Evolutionary conservation across 2,329 filamentous ascomycete species (phyloP), one percentile per base, ranked within the genome.

Genomic region (Beauveria pseudobassiana): DNA sequence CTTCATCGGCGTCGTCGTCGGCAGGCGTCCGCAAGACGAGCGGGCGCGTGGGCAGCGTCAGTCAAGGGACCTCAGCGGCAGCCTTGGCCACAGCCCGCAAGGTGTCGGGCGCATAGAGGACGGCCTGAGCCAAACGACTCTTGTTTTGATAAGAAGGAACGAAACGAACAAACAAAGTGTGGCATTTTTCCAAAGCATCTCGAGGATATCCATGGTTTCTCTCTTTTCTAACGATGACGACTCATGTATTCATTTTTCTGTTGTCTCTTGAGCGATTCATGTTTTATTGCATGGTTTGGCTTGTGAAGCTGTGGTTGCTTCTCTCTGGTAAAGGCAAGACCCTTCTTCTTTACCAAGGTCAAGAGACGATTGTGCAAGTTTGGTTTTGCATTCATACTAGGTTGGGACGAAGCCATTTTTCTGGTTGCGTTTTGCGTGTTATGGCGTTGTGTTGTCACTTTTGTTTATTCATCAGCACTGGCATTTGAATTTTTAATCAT

Each of bases 21-120:
- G 42, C 18, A 8, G 85, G 79, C 51, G 79, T 87, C 51, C 82
- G 86, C 64, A 89, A 89, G 78, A 86, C 83, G 5, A 88, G 85
- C 67, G 86, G 86, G 43, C 80, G 86, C 48, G 77, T 88, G 16
- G 86, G 84, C 55, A 88, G 85, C 70, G 76, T 83, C 62, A 81
- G 76, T 66, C 73, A 70, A 57, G 71, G 75, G 40, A 74, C 73
- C 22, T 76, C 77, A n/a, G 75, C 74, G 58, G 75, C 72, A 46
- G 75, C 75, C 63, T 71, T 74, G 28, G 75, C 80, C 7, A 75
- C 79, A 26, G 77, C 76, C 45, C 77, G 83, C 63, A 86, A 85
- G 74, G 79, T 84, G 62, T 84, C 81, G 55, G 80, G 73, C 58
- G 70, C 73, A 59, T 73, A 74, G 69, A 71, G 65, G 63, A 66